A percentile compares a stretch with the other conserved stretches of the same genome.
Conservation (phyloP, 805 yeast species). For the Schwanniomyces sp. region DNA sequence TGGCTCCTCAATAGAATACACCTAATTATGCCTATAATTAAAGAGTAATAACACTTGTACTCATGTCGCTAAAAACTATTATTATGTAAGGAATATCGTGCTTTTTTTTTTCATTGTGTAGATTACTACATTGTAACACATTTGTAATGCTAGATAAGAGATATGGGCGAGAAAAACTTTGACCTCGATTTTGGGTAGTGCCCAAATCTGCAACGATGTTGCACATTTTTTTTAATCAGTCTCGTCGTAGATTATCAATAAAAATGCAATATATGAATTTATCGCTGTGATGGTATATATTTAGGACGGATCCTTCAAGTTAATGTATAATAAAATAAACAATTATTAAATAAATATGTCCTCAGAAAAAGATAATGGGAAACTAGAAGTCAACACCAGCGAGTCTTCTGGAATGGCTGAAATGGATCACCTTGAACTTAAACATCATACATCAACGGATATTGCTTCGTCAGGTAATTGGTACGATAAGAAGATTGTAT, state of each 20-base stretch:
- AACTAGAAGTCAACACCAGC: slow-evolving; percentile 6
- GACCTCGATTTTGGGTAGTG: background rate
- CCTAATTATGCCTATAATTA: no score
- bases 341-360: background rate
- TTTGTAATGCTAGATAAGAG: background rate
- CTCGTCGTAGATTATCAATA: background rate
- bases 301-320: background rate
- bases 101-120: background rate
- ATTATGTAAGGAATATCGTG: background rate
- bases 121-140: background rate
- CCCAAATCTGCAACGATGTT: slow-evolving; percentile 1
- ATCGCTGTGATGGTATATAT: background rate
- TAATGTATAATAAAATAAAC: background rate
- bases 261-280: background rate
- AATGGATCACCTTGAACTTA: slow-evolving; percentile 13
- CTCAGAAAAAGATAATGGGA: slow-evolving; percentile 3
- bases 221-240: background rate
- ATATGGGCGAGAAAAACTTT: background rate
- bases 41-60: no score
- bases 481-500: slow-evolving; percentile 31
- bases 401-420: background rate
- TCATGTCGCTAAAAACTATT: background rate
- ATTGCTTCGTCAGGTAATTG: slow-evolving; percentile 37
- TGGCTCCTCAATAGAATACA: no score
- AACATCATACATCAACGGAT: slow-evolving; percentile 25